Conservation (phyloP, 768 basidiomycete genomes). For the Neoboletus subvelutipes region DNA sequence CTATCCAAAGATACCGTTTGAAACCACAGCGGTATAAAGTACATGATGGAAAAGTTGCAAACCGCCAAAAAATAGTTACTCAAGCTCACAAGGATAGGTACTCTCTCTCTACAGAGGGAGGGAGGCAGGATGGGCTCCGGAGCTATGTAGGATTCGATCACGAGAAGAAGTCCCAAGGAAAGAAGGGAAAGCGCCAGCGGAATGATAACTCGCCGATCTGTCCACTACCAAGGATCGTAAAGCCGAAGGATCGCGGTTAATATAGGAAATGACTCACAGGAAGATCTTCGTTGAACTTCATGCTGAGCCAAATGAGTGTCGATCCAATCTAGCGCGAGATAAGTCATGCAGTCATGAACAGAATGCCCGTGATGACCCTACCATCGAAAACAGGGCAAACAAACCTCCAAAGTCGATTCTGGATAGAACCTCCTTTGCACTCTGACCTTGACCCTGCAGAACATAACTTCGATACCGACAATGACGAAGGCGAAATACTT, state of each 20-base stretch:
- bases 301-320: slow-evolving; percentile 12
- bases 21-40: slow-evolving; percentile 18
- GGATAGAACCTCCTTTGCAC: slow-evolving; percentile 4
- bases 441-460: slow-evolving; percentile 8
- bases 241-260: not conserved
- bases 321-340: slow-evolving; percentile 10
- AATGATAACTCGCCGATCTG: slow-evolving; percentile 2
- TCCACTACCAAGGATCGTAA: slow-evolving; percentile 6
- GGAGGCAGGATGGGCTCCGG: slow-evolving; percentile 13
- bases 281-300: slow-evolving; percentile 16
- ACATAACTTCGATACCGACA: not conserved
- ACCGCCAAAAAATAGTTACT: slow-evolving; percentile 8
- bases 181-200: slow-evolving; percentile 9
- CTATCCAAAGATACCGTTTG: slow-evolving; percentile 12
- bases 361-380: not conserved
- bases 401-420: slow-evolving; percentile 18
- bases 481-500: not conserved
- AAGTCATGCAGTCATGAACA: not conserved
- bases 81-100: slow-evolving; percentile 4
- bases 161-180: slow-evolving; percentile 6
- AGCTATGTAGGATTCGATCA: slow-evolving; percentile 6
- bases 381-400: slow-evolving; percentile 5
- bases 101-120: slow-evolving; percentile 6
- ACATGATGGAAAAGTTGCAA: slow-evolving; percentile 17
- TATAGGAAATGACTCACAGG: not conserved